Conservation (phyloP, 148 eudicot genomes). For the Heliosperma pusillum region DNA sequence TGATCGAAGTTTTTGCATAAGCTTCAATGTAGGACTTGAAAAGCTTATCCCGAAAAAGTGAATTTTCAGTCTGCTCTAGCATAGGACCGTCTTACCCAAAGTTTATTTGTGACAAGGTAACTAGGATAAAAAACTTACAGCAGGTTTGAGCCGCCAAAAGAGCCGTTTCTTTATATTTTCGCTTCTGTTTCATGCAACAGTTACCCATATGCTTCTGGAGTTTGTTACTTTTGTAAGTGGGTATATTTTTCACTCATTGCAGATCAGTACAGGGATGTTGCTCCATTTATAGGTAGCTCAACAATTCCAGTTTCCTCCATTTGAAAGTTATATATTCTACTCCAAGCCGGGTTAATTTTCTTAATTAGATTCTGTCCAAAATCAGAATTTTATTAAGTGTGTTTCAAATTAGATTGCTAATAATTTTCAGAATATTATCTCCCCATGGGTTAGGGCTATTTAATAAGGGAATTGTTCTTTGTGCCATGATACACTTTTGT, state of each 20-base stretch:
- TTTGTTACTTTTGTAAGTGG: background rate
- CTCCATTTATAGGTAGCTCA: background rate
- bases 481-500: too few relatives aligned
- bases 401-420: too few relatives aligned
- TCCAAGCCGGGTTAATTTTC: background rate
- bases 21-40: too few relatives aligned
- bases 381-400: too few relatives aligned
- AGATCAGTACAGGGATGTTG: background rate
- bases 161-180: slow-evolving; percentile 10
- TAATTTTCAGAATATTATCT: too few relatives aligned
- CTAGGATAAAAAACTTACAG: slow-evolving; percentile 11
- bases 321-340: background rate
- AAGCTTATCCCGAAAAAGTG: too few relatives aligned
- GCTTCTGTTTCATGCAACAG: slow-evolving; percentile 17
- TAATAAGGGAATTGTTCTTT: too few relatives aligned
- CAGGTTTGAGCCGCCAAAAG: slow-evolving; percentile 19
- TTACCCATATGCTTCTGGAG: slow-evolving; percentile 3
- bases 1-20: too few relatives aligned
- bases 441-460: too few relatives aligned
- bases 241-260: background rate
- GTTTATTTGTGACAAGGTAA: background rate
- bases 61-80: background rate
- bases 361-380: background rate
- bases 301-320: background rate
- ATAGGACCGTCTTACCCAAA: background rate